phyloP scores from a whole-genome alignment of 2,329 filamentous ascomycete species.

The Colletotrichum sublineola region DNA sequence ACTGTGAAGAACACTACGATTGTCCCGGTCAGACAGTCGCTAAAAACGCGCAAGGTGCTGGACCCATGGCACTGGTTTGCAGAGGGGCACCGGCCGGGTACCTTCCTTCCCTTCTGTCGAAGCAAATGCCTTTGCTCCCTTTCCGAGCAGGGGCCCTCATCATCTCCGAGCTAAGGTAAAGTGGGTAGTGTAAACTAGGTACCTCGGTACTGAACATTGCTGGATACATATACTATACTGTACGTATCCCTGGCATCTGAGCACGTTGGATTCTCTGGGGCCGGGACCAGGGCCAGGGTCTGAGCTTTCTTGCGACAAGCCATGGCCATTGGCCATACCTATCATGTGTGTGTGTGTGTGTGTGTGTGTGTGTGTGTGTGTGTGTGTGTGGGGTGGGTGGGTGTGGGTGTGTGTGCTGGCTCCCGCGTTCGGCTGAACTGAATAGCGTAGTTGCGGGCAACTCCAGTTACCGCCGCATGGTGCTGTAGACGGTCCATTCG shows the following conservation, averaged over 20 bases:
- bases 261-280: constrained; percentile 37
- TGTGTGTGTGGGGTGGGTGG: no score
- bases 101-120: constrained; percentile 16
- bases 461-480: constrained; percentile 14
- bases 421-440: constrained; percentile 26
- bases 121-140: neutral
- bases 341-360: no score
- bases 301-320: constrained; percentile 21
- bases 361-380: no score
- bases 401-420: constrained; percentile 6
- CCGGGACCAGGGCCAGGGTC: constrained; percentile 25
- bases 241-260: constrained; percentile 26
- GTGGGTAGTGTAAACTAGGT: no score
- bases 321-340: constrained; percentile 3
- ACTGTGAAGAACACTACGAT: constrained; percentile 25
- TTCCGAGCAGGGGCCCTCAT: constrained; percentile 31
- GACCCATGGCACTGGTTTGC: constrained; percentile 36
- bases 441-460: neutral
- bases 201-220: no score
- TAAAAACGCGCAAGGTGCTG: constrained; percentile 19
- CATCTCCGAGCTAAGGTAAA: constrained; percentile 40
- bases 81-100: constrained; percentile 36
- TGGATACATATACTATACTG: no score
- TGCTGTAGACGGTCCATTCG: constrained; percentile 1
- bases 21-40: constrained; percentile 26